Conservation (phyloP, 495 filamentous ascomycete genomes). For the Aspergillus nanangensis region DNA sequence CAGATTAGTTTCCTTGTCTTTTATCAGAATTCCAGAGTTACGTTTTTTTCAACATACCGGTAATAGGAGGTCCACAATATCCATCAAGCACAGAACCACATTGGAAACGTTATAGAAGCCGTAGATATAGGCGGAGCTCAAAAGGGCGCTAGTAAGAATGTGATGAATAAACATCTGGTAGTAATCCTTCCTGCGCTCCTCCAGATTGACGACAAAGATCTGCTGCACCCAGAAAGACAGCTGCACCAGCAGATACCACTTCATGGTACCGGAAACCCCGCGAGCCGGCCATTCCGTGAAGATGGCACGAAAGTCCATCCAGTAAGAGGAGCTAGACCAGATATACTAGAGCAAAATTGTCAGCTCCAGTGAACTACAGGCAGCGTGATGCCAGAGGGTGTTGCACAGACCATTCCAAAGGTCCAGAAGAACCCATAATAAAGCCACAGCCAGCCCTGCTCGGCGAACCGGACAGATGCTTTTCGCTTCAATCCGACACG, state of each 20-base stretch:
- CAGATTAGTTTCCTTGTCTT: too few relatives aligned
- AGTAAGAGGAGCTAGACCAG: conserved; percentile 72
- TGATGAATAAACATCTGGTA: conserved; percentile 96
- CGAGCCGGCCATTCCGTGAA: conserved; percentile 82
- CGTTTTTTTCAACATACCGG: conserved; percentile 80
- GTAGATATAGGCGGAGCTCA: conserved; percentile 77
- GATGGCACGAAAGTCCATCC: conserved; percentile 68
- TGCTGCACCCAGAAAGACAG: conserved; percentile 93
- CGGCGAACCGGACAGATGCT: conserved; percentile 73
- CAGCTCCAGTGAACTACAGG: not conserved
- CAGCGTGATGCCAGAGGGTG: conserved; percentile 1
- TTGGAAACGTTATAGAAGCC: conserved; percentile 82
- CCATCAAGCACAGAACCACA: conserved; percentile 88
- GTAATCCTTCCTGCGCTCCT: conserved; percentile 90
- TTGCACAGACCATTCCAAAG: conserved; percentile 70
- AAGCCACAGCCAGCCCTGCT: conserved; percentile 85
- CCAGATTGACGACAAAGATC: conserved; percentile 89
- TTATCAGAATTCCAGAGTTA: too few relatives aligned
- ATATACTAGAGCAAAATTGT: conserved; percentile 57
- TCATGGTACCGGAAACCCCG: conserved; percentile 66
- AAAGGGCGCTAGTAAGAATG: conserved; percentile 77
- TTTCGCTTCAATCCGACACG: conserved; percentile 67
- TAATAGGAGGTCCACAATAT: conserved; percentile 83
- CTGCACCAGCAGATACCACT: conserved; percentile 89
- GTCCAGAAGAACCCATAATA: conserved; percentile 79